Conservation (phyloP, 371 early-diverging fungal genomes). For the Mortierella sp. region DNA sequence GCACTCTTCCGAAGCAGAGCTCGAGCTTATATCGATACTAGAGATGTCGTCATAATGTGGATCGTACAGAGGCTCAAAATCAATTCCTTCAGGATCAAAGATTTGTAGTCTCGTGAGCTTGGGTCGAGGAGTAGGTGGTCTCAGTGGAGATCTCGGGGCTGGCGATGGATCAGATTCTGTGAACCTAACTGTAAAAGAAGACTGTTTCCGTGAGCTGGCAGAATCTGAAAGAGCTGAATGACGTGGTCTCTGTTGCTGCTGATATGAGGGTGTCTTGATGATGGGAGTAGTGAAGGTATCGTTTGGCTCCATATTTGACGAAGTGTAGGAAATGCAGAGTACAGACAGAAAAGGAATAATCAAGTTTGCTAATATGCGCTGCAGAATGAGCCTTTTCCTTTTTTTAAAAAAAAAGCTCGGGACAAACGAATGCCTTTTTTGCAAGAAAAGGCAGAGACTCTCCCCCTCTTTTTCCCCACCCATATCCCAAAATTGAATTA, state of each 20-base stretch:
- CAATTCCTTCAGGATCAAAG: not conserved
- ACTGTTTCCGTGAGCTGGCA: not conserved
- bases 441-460: too few species aligned
- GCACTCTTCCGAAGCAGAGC: not conserved
- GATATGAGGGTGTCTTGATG: not conserved
- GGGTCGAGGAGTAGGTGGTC: not conserved
- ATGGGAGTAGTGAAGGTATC: not conserved
- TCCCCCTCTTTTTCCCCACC: not conserved
- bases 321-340: not conserved
- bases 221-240: not conserved
- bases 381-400: too few species aligned
- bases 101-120: not conserved
- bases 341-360: too few species aligned
- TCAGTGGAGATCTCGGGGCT: not conserved
- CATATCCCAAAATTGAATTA: not conserved
- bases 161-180: not conserved
- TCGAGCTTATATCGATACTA: not conserved
- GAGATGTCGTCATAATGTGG: not conserved
- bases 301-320: not conserved
- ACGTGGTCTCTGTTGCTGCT: not conserved
- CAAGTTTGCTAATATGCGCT: too few species aligned
- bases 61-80: not conserved
- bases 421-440: too few species aligned
- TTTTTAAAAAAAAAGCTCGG: too few species aligned
- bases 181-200: not conserved